Evolutionary conservation across 139 green algal species (phyloP).

Genomic region (Tetraselmis striata): DNA sequence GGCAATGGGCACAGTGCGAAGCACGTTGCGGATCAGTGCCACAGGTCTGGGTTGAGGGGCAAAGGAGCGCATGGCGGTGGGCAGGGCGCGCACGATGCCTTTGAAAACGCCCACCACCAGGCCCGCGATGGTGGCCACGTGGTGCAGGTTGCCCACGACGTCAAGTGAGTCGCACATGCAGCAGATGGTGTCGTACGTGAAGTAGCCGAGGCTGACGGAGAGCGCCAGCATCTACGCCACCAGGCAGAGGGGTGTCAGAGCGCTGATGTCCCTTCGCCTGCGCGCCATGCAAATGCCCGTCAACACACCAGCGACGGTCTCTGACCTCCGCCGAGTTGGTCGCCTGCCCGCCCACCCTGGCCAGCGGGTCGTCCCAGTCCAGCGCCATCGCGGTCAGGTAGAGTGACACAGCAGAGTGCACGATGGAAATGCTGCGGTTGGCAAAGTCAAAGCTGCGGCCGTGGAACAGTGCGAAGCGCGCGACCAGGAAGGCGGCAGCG

Average conservation of each 20-base stretch:
- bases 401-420: neutral
- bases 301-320: neutral
- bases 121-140: slow-evolving; percentile 25
- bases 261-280: too few relatives aligned
- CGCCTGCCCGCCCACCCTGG: neutral
- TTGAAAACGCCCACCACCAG: slow-evolving; percentile 9
- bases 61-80: too few relatives aligned
- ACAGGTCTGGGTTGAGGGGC: neutral
- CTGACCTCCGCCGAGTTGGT: neutral
- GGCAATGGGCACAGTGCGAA: too few relatives aligned
- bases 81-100: too few relatives aligned
- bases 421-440: neutral
- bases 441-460: neutral
- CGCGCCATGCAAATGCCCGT: neutral
- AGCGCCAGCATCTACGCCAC: slow-evolving; percentile 24
- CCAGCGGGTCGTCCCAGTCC: neutral
- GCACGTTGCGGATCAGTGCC: too few relatives aligned
- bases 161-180: slow-evolving; percentile 23
- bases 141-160: slow-evolving; percentile 16
- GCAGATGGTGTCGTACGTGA: slow-evolving; percentile 35
- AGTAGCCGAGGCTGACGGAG: slow-evolving; percentile 27
- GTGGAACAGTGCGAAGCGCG: neutral
- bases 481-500: neutral
- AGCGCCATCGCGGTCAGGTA: neutral
- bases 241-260: too few relatives aligned